Evolutionary conservation across 2,329 filamentous ascomycete species (phyloP).

Genomic region (Diplodia intermedia): DNA sequence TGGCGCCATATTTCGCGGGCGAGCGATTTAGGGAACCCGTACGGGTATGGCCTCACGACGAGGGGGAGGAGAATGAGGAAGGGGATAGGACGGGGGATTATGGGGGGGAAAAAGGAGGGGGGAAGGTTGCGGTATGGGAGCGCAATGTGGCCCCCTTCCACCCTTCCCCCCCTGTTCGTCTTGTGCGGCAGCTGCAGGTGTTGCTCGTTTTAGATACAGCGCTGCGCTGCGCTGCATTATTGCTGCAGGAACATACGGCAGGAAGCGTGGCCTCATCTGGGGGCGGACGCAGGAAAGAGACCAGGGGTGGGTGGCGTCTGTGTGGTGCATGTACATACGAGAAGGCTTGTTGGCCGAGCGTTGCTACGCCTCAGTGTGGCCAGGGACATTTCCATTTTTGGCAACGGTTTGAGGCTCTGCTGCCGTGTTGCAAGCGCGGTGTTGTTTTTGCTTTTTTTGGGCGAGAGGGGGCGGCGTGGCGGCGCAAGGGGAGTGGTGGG

Average conservation of each 20-base stretch:
- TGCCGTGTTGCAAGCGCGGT: background rate
- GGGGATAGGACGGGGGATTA: background rate
- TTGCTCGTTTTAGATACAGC: conserved; percentile 24
- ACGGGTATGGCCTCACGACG: background rate
- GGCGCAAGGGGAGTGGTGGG: background rate
- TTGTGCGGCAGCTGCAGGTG: background rate
- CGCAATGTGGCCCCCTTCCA: background rate
- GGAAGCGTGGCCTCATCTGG: background rate
- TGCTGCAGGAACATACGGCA: background rate
- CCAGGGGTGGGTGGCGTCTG: background rate
- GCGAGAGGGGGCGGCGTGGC: no score
- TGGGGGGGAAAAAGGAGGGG: background rate
- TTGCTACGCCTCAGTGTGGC: background rate
- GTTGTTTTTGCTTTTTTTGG: background rate
- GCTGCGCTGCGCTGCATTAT: background rate
- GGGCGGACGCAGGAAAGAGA: background rate
- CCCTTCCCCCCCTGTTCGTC: background rate
- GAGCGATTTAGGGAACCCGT: background rate
- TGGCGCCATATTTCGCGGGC: conserved; percentile 19
- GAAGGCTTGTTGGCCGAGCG: background rate
- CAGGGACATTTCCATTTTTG: background rate
- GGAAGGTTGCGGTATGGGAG: background rate
- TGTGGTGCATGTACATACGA: background rate
- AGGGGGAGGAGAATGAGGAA: background rate
- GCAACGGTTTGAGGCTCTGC: background rate